Evolutionary conservation across 2,329 filamentous ascomycete genomes (phyloP), one percentile per base, ranked within the genome.

Genomic region (Rugonectria rugulosa): DNA sequence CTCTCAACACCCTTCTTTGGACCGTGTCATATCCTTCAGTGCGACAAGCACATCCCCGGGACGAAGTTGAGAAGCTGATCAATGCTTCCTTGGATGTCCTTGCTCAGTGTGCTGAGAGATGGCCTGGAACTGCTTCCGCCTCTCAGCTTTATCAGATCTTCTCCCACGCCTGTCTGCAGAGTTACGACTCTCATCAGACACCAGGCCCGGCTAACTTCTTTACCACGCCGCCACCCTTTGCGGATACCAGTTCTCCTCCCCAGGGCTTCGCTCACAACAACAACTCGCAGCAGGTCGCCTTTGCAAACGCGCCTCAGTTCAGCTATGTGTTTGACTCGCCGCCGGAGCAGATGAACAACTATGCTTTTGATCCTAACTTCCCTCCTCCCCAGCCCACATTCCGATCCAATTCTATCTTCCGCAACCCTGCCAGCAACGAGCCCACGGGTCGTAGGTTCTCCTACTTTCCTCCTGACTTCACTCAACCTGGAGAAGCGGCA

Each of bases 1-100:
- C 91, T 5, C 83, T 98, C 53, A 97, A 97, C 70, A 93, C 91
- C 5, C 84, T 97, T 44, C 82, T 99, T 1, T 99, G 95, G 95
- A 87, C 90, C 2, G 83, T 96, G 7, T 96, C 93, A 1, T 97
- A 96, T 68, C 83, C 88, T 4, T 89, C 94, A 62, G 88, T 98
- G 20, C 88, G 95, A 40, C 83, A 84, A 49, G 79, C 84, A 15
- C 89, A 97, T 70, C 72, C 82, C 4, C 85, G 88, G 17, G 87
- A 92, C 38, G 88, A 95, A 60, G 88, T 96, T 0, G 87, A 94
- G 67, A 79, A 85, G 21, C 83, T 95, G 62, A 81, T 97, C 37
- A 82, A 88, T 42, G 83, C 87, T 17, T 90, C 91, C 0, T 78
- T 97, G 55, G 88, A 93, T 47, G 89, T 90, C 5, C 88, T 98